Evolutionary conservation across 2,329 filamentous ascomycete species (phyloP).

Genomic region (Beauveria sp.): DNA sequence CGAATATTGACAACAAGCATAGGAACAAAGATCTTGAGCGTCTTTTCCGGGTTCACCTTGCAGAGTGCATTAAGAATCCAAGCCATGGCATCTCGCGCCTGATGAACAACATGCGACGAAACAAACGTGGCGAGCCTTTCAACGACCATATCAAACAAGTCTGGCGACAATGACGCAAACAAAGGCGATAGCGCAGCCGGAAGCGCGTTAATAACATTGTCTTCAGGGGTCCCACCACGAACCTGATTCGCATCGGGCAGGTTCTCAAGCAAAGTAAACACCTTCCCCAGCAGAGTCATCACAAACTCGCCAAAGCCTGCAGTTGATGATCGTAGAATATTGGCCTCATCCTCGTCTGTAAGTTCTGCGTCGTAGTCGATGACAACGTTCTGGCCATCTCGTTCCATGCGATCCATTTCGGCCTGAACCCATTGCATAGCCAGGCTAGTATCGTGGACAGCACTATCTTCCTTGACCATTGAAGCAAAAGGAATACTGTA

Average conservation of each 20-base stretch:
- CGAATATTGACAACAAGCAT: conserved; percentile 87
- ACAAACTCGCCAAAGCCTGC: conserved; percentile 91
- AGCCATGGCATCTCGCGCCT: conserved; percentile 94
- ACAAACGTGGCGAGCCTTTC: conserved; percentile 92
- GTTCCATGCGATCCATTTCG: conserved; percentile 90
- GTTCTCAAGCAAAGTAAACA: conserved; percentile 93
- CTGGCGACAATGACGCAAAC: conserved; percentile 82
- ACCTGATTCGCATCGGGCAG: conserved; percentile 83
- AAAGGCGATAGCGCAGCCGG: conserved; percentile 86
- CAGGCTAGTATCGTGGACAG: conserved; percentile 64
- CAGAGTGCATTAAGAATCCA: conserved; percentile 96
- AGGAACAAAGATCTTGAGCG: conserved; percentile 81
- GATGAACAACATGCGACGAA: conserved; percentile 89
- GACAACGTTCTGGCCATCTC: conserved; percentile 74
- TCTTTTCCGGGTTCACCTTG: conserved; percentile 92
- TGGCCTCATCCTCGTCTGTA: conserved; percentile 76
- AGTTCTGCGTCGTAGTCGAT: conserved; percentile 80
- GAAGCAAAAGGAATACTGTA: conserved; percentile 93
- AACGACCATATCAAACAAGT: conserved; percentile 84
- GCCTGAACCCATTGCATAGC: conserved; percentile 91
- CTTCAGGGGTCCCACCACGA: conserved; percentile 85
- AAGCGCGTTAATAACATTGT: conserved; percentile 92
- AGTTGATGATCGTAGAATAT: conserved; percentile 86
- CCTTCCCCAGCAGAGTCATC: conserved; percentile 80
- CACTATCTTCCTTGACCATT: conserved; percentile 50